phyloP scores from a whole-genome alignment of 257 asterid genomes.

The Salvia splendens region DNA sequence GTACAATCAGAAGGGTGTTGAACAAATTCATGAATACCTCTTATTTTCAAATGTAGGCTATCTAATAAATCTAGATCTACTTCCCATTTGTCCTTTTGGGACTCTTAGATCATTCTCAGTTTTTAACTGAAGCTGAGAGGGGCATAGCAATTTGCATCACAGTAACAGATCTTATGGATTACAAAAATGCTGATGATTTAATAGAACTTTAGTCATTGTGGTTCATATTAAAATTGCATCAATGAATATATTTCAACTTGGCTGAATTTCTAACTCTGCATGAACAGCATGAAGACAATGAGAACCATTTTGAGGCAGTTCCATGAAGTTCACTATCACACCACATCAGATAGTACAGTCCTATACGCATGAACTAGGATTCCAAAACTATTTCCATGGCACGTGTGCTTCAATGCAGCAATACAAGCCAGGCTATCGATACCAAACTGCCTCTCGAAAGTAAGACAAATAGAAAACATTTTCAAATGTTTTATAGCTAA shows the following conservation, averaged over 20 bases:
- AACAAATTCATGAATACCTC: constrained; percentile 18
- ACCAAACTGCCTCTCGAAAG: constrained; percentile 1
- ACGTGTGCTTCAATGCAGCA: not conserved
- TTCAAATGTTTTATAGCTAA: constrained; percentile 15
- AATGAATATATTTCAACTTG: constrained; percentile 7
- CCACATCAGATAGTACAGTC: not conserved
- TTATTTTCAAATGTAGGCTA: not conserved
- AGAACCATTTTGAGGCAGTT: not conserved
- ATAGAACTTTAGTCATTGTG: not conserved
- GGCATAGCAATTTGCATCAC: not conserved
- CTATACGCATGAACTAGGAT: not conserved
- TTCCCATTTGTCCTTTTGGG: not conserved
- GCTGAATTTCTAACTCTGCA: not conserved
- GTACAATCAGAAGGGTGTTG: constrained; percentile 10
- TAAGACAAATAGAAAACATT: not conserved
- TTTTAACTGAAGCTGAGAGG: constrained; percentile 13
- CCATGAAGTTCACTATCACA: constrained; percentile 8
- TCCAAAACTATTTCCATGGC: constrained; percentile 4
- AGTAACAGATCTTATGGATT: not conserved
- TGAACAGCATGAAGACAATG: constrained; percentile 2
- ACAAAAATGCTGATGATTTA: not conserved
- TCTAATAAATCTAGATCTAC: constrained; percentile 18
- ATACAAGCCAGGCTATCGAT: constrained; percentile 1
- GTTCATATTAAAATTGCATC: constrained; percentile 11
- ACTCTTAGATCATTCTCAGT: not conserved